Evolutionary conservation across 495 filamentous ascomycete genomes (phyloP).

Genomic region (Sphaerosporella brunnea): DNA sequence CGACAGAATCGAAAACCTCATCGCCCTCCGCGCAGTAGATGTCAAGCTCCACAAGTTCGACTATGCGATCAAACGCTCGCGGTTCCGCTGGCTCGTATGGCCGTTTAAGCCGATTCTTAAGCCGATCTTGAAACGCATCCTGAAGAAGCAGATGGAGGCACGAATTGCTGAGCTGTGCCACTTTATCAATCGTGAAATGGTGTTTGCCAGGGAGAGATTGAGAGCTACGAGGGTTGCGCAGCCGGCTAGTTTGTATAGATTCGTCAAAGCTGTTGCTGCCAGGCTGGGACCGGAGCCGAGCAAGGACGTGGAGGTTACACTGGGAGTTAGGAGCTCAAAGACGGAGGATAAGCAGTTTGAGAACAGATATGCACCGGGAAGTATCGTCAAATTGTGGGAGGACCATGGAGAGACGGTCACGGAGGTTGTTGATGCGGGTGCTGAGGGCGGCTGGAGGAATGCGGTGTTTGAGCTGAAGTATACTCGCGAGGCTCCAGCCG

Average conservation of each 20-base stretch:
- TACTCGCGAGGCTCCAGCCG: too few species aligned
- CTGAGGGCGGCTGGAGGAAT: slow-evolving; percentile 62
- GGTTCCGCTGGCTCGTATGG: slow-evolving; percentile 62
- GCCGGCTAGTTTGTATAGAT: slow-evolving; percentile 61
- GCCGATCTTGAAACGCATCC: slow-evolving; percentile 54
- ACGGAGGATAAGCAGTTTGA: slow-evolving; percentile 41
- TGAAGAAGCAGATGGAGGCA: slow-evolving; percentile 61
- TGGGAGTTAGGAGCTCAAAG: slow-evolving; percentile 39
- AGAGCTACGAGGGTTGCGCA: slow-evolving; percentile 68
- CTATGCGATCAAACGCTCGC: slow-evolving; percentile 56
- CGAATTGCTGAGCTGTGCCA: slow-evolving; percentile 51
- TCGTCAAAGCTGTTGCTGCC: slow-evolving; percentile 63
- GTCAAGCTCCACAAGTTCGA: slow-evolving; percentile 75
- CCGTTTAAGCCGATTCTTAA: slow-evolving; percentile 69
- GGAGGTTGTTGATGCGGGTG: slow-evolving; percentile 46
- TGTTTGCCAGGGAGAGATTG: slow-evolving; percentile 72
- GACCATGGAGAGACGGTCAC: slow-evolving; percentile 51
- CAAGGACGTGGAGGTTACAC: slow-evolving; percentile 50
- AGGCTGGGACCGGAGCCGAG: slow-evolving; percentile 46
- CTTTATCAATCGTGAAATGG: slow-evolving; percentile 61
- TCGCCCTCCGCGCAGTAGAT: slow-evolving; percentile 54
- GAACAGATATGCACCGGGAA: slow-evolving; percentile 72
- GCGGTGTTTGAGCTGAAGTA: slow-evolving; percentile 46
- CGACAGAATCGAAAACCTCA: slow-evolving; percentile 56
- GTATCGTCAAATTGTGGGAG: slow-evolving; percentile 70